Evolutionary conservation across 768 basidiomycete species (phyloP), one percentile per base, ranked within the genome.

Genomic region (Termitomyces sp.): DNA sequence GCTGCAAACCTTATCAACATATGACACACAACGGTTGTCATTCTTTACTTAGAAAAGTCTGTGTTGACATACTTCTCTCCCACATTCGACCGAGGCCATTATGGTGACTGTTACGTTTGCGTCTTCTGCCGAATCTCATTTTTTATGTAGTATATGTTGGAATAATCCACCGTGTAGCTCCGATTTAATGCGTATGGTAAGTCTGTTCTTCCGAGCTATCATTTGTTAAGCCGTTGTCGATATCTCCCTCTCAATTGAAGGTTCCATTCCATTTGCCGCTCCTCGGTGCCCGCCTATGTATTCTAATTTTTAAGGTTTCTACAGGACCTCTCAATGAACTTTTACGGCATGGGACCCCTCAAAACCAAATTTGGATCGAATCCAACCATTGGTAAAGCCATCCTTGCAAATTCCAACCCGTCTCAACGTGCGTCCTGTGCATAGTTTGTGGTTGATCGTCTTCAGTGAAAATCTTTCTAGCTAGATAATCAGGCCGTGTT

Each of bases 321-420:
- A 36, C 32, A 22, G 44, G 40, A 42, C 26, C 44, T 44, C 20
- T 8, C 3, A 16, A 20, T 7, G 35, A 24, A 35, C 16, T 24
- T 51, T 36, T 45, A 55, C 54, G 54, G 33, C 44, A 55, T 55
- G 33, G 44, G n/a, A 46, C 44, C 54, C 54, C 44, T 26, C 46
- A 33, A 55, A 45, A 55, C 33, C 44, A 55, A 26, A 55, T 46
- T 22, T 36, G 33, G 44, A 26, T 35, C 32, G 32, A 46, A 26
- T 42, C 38, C 26, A 7, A 28, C 18, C 51, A 42, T 53, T 30
- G 40, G 38, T 42, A n/a, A 53, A 42, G 51, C 18, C 26, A 10
- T 46, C 24, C 22, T 26, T 24, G 22, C 54, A 35, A 35, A 26
- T 54, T 45, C 38, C n/a, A 32, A 35, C 26, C 16, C 30, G 8